A percentile compares a stretch with the other conserved stretches of the same genome.
Evolutionary conservation across 148 eudicot species (phyloP).

Genomic region (Linanthus parryae): DNA sequence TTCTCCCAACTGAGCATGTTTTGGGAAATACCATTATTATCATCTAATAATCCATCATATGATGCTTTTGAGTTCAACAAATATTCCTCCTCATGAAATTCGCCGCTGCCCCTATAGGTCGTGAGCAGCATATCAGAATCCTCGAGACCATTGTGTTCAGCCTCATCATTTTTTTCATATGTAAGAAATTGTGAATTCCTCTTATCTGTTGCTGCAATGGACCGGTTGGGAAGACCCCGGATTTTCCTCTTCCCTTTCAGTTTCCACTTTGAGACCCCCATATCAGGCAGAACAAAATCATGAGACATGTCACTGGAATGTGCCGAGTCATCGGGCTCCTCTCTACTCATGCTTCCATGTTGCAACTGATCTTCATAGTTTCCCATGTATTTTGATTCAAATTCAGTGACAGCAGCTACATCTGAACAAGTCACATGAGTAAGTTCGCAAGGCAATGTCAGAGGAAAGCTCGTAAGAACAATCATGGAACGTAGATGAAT

Average conservation of each 20-base stretch:
- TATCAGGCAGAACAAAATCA: slow-evolving; percentile 28
- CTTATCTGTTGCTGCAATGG: slow-evolving; percentile 18
- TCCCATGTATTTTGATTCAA: slow-evolving; percentile 43
- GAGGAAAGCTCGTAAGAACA: background rate
- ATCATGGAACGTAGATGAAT: too few species aligned
- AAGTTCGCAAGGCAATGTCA: background rate
- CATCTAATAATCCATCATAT: slow-evolving; percentile 36
- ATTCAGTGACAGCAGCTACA: slow-evolving; percentile 37
- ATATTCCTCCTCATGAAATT: slow-evolving; percentile 32
- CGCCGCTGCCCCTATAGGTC: slow-evolving; percentile 25
- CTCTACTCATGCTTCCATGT: slow-evolving; percentile 58
- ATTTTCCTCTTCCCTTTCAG: slow-evolving; percentile 80
- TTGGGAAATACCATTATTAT: slow-evolving; percentile 18
- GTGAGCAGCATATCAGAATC: slow-evolving; percentile 41
- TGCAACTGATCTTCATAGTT: slow-evolving; percentile 38
- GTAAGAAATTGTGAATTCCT: slow-evolving; percentile 17
- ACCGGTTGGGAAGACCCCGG: slow-evolving; percentile 50
- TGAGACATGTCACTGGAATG: slow-evolving; percentile 32
- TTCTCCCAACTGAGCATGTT: slow-evolving; percentile 46
- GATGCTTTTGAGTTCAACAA: slow-evolving; percentile 24
- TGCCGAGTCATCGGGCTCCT: slow-evolving; percentile 42
- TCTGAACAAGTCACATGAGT: slow-evolving; percentile 39
- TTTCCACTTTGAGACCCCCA: slow-evolving; percentile 76
- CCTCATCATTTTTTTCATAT: slow-evolving; percentile 28
- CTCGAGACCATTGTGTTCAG: slow-evolving; percentile 34